These are phyloP conservation scores for Camellia sinensis DNA, from an alignment of 148 eudicot species.

Conservation along the genomic window DNA sequence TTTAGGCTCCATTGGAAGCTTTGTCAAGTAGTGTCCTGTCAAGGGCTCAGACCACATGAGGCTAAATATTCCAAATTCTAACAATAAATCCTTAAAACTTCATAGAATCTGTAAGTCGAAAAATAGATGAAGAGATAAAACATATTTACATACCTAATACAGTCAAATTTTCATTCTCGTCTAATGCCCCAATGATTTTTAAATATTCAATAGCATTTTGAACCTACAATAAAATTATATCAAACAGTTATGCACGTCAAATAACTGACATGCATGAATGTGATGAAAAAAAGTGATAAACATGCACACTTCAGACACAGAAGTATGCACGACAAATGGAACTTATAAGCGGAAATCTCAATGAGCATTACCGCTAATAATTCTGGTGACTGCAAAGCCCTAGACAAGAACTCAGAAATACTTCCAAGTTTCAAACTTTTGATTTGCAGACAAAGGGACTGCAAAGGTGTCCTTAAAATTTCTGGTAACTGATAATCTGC, in stretches of 20 bases:
- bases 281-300: not conserved
- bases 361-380: slow-evolving; percentile 63
- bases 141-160: slow-evolving; percentile 49
- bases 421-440: slow-evolving; percentile 94
- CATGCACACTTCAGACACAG: not conserved
- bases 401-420: slow-evolving; percentile 84
- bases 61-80: not conserved
- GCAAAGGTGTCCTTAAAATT: slow-evolving; percentile 90
- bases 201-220: slow-evolving; percentile 94
- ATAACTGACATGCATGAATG: not conserved
- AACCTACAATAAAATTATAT: slow-evolving; percentile 49
- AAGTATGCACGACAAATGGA: not conserved
- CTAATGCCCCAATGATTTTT: slow-evolving; percentile 90
- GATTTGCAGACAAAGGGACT: slow-evolving; percentile 94
- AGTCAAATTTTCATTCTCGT: slow-evolving; percentile 76
- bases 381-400: slow-evolving; percentile 93
- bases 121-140: not conserved
- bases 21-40: slow-evolving; percentile 78
- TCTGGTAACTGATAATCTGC: slow-evolving; percentile 94
- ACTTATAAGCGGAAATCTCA: slow-evolving; percentile 7
- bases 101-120: not conserved
- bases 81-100: not conserved
- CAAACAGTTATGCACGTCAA: not conserved
- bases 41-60: slow-evolving; percentile 22
- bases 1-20: slow-evolving; percentile 89